Evolutionary conservation across 495 filamentous ascomycete species (phyloP).

Genomic region (Podospora comata): DNA sequence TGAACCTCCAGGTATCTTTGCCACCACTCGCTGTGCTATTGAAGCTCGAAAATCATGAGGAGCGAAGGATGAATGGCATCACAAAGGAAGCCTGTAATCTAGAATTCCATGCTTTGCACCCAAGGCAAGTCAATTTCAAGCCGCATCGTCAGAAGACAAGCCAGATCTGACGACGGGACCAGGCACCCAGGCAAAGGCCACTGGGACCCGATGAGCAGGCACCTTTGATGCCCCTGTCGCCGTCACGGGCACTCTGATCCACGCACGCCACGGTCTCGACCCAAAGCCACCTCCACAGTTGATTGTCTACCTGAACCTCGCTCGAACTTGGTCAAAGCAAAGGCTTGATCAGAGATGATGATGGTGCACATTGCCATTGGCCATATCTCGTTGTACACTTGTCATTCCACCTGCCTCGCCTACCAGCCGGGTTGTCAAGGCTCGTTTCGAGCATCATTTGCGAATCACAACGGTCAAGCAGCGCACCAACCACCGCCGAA

Average conservation of each 20-base stretch:
- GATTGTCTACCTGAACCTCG: background rate
- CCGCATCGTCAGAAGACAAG: background rate
- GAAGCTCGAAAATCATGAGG: background rate
- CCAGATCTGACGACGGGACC: background rate
- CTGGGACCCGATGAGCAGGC: background rate
- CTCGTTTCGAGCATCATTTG: constrained; percentile 12
- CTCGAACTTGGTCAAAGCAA: background rate
- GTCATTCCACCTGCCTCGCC: background rate
- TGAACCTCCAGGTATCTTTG: background rate
- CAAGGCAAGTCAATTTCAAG: background rate
- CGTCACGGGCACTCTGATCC: background rate
- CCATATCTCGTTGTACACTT: background rate
- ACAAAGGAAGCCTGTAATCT: background rate
- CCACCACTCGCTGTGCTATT: background rate
- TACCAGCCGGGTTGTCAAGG: background rate
- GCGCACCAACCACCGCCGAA: constrained; percentile 7
- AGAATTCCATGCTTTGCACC: background rate
- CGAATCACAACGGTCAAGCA: background rate
- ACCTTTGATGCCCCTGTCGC: background rate
- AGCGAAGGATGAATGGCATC: background rate
- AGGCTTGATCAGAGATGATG: too few species aligned
- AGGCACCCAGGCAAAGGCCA: background rate
- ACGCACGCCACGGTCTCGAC: background rate
- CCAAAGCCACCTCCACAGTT: background rate
- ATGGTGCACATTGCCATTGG: background rate